Percentiles rank a stretch among this genome's conserved stretches.
Conservation (phyloP, 129 eudicot species). For the Artemisia argyi region DNA sequence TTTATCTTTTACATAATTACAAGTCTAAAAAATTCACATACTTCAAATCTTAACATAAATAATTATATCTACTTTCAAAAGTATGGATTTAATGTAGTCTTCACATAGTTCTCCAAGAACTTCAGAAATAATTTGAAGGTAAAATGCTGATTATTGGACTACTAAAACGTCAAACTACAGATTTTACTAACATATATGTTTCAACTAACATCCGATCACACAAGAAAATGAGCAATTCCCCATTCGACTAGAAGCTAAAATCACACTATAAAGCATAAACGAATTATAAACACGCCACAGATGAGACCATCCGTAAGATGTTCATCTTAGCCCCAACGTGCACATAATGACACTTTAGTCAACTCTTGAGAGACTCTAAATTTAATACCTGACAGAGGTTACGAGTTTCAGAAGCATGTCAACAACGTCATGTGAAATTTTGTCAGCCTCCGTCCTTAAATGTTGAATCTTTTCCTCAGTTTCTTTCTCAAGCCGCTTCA, state of each 20-base stretch:
- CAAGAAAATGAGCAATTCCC: too few relatives aligned
- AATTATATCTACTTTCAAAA: too few relatives aligned
- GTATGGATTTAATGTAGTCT: not conserved
- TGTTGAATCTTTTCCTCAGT: slow-evolving; percentile 65
- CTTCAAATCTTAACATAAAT: not conserved
- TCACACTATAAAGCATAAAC: not conserved
- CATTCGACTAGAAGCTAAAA: too few relatives aligned
- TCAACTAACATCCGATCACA: too few relatives aligned
- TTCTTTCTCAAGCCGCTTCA: slow-evolving; percentile 78
- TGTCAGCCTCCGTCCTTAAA: slow-evolving; percentile 52
- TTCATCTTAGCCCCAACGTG: not conserved
- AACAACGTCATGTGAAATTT: slow-evolving; percentile 64
- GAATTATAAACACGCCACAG: not conserved
- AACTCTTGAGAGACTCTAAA: not conserved
- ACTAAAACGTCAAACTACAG: slow-evolving; percentile 1
- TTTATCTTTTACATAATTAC: too few relatives aligned
- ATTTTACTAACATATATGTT: not conserved
- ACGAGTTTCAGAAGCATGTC: slow-evolving; percentile 73
- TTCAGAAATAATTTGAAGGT: not conserved
- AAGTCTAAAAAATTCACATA: not conserved
- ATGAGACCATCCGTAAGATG: not conserved
- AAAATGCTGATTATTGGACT: not conserved
- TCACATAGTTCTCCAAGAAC: not conserved
- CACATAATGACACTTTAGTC: not conserved
- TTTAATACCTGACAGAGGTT: slow-evolving; percentile 58